Conservation (phyloP, 1,139 yeast species). For the Arxiozyma bovina region DNA sequence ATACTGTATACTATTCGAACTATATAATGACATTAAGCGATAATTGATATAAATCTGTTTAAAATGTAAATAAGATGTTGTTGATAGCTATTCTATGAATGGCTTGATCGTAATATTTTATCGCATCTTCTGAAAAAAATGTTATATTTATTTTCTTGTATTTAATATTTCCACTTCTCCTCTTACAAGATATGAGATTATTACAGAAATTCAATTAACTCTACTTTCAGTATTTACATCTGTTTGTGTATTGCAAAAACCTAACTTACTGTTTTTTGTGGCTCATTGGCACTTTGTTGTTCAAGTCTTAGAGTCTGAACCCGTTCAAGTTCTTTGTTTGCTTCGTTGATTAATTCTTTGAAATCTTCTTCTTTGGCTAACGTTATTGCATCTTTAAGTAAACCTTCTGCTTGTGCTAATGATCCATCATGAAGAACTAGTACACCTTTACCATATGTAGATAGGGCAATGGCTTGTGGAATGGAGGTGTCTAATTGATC, state of each 20-base stretch:
- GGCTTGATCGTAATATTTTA: not conserved
- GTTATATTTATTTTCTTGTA: not conserved
- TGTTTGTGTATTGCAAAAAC: not conserved
- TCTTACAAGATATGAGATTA: no score
- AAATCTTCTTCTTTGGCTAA: conserved; percentile 64
- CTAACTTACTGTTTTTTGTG: not conserved
- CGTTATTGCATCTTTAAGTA: conserved; percentile 60
- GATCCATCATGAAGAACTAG: conserved; percentile 47
- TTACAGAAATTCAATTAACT: no score
- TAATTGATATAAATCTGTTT: not conserved
- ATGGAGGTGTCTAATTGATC: conserved; percentile 39
- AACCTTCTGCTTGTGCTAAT: conserved; percentile 44
- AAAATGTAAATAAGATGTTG: not conserved
- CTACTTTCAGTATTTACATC: no score
- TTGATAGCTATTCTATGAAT: not conserved
- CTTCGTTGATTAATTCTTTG: conserved; percentile 51
- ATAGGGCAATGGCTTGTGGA: conserved; percentile 63
- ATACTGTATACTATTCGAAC: conserved; percentile 1
- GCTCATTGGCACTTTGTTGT: conserved; percentile 6
- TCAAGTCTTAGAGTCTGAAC: conserved; percentile 12
- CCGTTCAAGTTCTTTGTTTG: conserved; percentile 56
- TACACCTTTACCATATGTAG: conserved; percentile 82
- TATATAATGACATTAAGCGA: not conserved
- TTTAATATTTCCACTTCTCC: no score
- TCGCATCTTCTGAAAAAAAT: not conserved